Conservation (phyloP, 2,329 filamentous ascomycete species). For the Ophiostoma sp. region DNA sequence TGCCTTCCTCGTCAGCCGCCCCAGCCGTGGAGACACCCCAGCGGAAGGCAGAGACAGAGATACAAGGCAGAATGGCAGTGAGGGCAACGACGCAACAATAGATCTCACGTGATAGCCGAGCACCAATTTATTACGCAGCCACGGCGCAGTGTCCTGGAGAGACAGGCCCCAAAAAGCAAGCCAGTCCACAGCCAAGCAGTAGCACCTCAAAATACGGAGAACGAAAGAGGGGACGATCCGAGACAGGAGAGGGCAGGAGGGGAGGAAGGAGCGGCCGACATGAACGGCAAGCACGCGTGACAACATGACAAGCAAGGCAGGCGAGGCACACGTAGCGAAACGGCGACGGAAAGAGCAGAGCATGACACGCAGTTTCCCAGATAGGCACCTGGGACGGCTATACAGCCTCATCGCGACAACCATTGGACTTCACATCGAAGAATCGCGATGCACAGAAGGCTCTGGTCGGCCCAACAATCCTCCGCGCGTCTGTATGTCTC, state of each 20-base stretch:
- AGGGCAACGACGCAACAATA: background rate
- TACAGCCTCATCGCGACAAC: background rate
- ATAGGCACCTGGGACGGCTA: background rate
- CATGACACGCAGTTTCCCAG: background rate
- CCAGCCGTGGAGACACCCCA: conserved; percentile 9
- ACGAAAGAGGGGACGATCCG: conserved; percentile 2
- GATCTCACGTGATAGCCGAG: background rate
- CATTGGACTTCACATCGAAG: background rate
- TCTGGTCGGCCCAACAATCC: conserved; percentile 3
- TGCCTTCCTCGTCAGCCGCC: conserved; percentile 20
- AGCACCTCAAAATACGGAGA: background rate
- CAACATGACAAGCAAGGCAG: background rate
- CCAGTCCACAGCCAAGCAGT: background rate
- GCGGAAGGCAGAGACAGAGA: background rate
- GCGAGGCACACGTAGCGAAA: too few species aligned
- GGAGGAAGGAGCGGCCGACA: background rate
- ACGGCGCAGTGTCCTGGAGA: background rate
- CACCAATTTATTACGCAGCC: background rate
- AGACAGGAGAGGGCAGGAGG: background rate
- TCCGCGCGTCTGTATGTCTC: background rate
- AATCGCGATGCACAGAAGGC: conserved; percentile 6
- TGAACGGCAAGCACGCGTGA: background rate
- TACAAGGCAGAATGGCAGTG: background rate
- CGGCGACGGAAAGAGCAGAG: background rate
- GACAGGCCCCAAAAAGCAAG: too few species aligned